Evolutionary conservation across 2,329 filamentous ascomycete genomes (phyloP).

Genomic region (Thielaviopsis ethacetica): DNA sequence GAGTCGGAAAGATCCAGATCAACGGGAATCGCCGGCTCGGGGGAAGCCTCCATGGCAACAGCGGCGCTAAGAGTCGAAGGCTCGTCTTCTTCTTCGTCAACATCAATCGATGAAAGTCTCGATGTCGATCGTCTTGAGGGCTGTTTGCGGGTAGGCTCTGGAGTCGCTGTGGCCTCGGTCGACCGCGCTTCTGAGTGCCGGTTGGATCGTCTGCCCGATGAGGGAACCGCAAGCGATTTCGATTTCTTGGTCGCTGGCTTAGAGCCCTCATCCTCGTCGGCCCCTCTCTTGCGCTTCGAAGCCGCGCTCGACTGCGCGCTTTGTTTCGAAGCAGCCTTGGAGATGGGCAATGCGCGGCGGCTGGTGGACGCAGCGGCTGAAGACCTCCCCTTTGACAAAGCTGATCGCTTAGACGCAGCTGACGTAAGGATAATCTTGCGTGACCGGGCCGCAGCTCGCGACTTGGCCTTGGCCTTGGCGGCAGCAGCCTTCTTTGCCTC

Average conservation of each 20-base stretch:
- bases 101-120: background rate
- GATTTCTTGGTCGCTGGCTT: slow-evolving; percentile 2
- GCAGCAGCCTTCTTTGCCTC: slow-evolving; percentile 14
- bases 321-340: slow-evolving; percentile 12
- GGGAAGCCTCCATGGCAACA: background rate
- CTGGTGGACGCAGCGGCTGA: slow-evolving; percentile 1
- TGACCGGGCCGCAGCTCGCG: slow-evolving; percentile 26
- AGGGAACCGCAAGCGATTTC: background rate
- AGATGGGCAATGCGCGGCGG: slow-evolving; percentile 7
- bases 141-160: too few relatives aligned
- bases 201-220: too few relatives aligned
- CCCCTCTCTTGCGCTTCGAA: background rate
- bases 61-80: background rate
- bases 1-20: slow-evolving; percentile 1
- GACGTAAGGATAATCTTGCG: slow-evolving; percentile 14
- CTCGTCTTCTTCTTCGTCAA: background rate
- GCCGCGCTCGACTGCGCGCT: slow-evolving; percentile 4
- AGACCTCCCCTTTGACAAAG: slow-evolving; percentile 6
- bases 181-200: too few relatives aligned
- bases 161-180: too few relatives aligned
- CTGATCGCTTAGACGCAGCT: slow-evolving; percentile 9
- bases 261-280: background rate
- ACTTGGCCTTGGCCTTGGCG: slow-evolving; percentile 31
- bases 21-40: background rate
- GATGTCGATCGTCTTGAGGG: background rate